These are phyloP conservation scores for Dictyostelium capitatum DNA, from an alignment of 78 protist species.

Conservation along the genomic window DNA sequence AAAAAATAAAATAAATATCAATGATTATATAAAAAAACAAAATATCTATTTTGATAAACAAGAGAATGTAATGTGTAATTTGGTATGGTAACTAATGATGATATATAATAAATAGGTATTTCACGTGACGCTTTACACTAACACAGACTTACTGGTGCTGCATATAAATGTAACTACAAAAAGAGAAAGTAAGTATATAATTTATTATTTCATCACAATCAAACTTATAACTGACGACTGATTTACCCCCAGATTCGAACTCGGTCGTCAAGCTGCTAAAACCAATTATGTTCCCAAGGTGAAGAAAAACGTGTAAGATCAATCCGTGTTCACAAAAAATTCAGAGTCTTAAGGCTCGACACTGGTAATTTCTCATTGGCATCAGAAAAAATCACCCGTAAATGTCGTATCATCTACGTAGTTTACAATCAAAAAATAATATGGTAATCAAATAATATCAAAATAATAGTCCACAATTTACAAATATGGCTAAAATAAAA, in stretches of 20 bases:
- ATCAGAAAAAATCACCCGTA: slow-evolving; percentile 88
- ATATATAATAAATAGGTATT: slow-evolving; percentile 43
- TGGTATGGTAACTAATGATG: too few relatives aligned
- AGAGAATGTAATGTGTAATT: too few relatives aligned
- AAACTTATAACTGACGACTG: too few relatives aligned
- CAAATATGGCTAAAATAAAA: too few relatives aligned
- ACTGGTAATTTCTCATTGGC: slow-evolving; percentile 98
- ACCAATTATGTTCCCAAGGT: slow-evolving; percentile 93
- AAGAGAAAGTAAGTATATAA: slow-evolving; percentile 98
- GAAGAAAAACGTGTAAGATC: slow-evolving; percentile 90
- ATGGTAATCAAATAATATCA: too few relatives aligned
- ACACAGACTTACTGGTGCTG: slow-evolving; percentile 82
- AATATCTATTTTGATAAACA: too few relatives aligned
- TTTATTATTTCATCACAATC: too few relatives aligned
- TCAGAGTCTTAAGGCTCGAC: slow-evolving; percentile 99
- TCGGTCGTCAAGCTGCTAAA: slow-evolving; percentile 98
- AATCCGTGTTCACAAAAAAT: slow-evolving; percentile 96
- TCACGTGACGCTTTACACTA: slow-evolving; percentile 84
- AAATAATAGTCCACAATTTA: too few relatives aligned
- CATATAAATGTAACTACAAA: slow-evolving; percentile 81
- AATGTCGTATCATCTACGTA: slow-evolving; percentile 96
- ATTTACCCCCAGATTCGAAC: too few relatives aligned
- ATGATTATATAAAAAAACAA: too few relatives aligned
- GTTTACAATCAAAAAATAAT: too few relatives aligned
- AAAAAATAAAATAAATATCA: too few relatives aligned